phyloP scores from a whole-genome alignment of 1,284 basidiomycete species.

The Cutaneotrichosporon dermatis region DNA sequence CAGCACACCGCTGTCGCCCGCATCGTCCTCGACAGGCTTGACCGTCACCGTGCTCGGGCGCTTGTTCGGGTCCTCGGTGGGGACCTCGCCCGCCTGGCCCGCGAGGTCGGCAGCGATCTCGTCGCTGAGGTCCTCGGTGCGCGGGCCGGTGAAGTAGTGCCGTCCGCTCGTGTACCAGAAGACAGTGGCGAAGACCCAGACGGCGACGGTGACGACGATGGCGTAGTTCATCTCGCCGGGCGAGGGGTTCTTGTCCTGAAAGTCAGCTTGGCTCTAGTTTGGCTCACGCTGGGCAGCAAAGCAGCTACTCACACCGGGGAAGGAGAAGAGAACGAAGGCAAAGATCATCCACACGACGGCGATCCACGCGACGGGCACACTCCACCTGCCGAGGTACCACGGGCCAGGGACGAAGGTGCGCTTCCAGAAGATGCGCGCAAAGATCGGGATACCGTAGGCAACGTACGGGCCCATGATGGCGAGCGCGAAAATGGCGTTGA shows the following conservation, averaged over 20 bases:
- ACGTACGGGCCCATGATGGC: conserved; percentile 36
- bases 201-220: conserved; percentile 31
- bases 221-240: conserved; percentile 41
- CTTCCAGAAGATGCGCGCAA: conserved; percentile 32
- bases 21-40: background rate
- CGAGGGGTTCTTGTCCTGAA: background rate
- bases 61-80: background rate
- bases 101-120: conserved; percentile 7
- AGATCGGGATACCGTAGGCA: conserved; percentile 41
- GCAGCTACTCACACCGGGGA: conserved; percentile 11
- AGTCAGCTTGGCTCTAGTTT: no score
- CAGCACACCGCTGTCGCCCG: background rate
- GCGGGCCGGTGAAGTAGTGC: conserved; percentile 34
- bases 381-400: conserved; percentile 34
- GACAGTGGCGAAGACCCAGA: conserved; percentile 35
- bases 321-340: conserved; percentile 41
- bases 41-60: background rate
- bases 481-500: conserved; percentile 43
- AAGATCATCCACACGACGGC: conserved; percentile 41
- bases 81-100: background rate
- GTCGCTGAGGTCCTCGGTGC: conserved; percentile 11
- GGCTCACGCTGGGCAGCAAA: no score
- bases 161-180: conserved; percentile 43
- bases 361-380: conserved; percentile 30
- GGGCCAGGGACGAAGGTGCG: conserved; percentile 37